phyloP scores from a whole-genome alignment of 1,284 basidiomycete genomes.

The Heterobasidion irregulare region DNA sequence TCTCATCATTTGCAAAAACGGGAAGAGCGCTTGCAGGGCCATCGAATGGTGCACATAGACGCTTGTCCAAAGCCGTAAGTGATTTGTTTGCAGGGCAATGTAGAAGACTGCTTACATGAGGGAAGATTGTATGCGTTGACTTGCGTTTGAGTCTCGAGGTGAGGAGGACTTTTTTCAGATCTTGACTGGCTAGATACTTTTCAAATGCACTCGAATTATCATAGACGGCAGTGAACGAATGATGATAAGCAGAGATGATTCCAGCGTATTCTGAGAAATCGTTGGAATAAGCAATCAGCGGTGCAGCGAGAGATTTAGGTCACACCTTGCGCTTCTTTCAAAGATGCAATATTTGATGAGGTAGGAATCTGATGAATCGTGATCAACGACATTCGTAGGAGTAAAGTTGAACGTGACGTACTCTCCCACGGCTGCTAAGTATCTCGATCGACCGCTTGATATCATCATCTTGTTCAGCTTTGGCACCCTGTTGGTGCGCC shows the following conservation, averaged over 20 bases:
- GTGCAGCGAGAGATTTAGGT: background rate
- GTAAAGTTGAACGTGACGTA: background rate
- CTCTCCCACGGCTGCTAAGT: background rate
- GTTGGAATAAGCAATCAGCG: background rate
- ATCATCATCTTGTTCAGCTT: background rate
- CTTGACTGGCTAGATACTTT: conserved; percentile 16
- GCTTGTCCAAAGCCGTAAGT: background rate
- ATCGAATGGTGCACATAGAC: background rate
- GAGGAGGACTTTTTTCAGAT: conserved; percentile 10
- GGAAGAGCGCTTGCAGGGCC: conserved; percentile 1
- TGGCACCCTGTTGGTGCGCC: background rate
- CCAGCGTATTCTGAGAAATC: conserved; percentile 5
- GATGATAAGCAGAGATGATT: background rate
- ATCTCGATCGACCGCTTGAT: background rate
- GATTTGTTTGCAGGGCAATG: background rate
- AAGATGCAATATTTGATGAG: background rate
- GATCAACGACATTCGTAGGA: background rate
- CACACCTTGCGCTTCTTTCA: background rate
- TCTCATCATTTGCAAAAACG: background rate
- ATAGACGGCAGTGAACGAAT: conserved; percentile 11
- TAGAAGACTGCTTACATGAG: conserved; percentile 5
- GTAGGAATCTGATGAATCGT: background rate
- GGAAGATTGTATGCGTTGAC: conserved; percentile 8
- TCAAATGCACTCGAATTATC: conserved; percentile 20
- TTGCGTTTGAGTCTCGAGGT: conserved; percentile 13